Evolutionary conservation across 345 rosid genomes (phyloP), one percentile per base, ranked within the genome.

Genomic region (Aurinia saxatilis): DNA sequence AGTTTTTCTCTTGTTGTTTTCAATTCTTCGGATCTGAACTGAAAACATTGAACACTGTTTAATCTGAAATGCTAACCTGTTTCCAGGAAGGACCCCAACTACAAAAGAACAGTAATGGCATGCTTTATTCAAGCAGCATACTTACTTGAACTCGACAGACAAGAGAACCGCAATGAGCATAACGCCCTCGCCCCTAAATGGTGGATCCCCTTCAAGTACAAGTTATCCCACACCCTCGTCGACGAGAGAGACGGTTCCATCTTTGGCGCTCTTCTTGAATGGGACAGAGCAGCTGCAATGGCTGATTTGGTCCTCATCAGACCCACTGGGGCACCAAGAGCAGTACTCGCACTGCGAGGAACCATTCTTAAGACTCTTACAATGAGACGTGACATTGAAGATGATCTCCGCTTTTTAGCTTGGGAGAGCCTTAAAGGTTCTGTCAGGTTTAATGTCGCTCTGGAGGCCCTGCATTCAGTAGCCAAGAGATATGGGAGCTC

Each of bases 401-500:
- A 93, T 48, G 99, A 93, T 78, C 97, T 93, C 9, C 87, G 99
- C 5, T 90, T 93, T 72, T 77, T 93, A 17, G 86, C 97, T 14
- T 93, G 91, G 97, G 99, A 93, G 68, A 93, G 90, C 50, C 81
- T 93, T 59, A 88, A 82, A 79, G 99, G 97, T 31, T 93, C 96
- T 3, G 87, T 87, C 23, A 80, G 97, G 78, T 93, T 88, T 63
- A 77, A 76, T 14, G 82, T 79, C 2, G 92, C 96, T 14, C 46
- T 84, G 0, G 81, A 79, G 21, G 90, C 96, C 6, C 55, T 88
- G 52, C 81, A 71, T 42, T 73, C 80, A 5, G 81, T 80, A n/a
- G 90, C 90, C 13, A 81, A 76, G 68, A 82, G 79, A 57, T 83
- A 82, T 16, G 99, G 97, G 23, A 88, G 96, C 73, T 70, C 66